A percentile compares a stretch with the other conserved stretches of the same genome.
Evolutionary conservation across 768 basidiomycete genomes (phyloP).

Genomic region (Chlorophyllum brunneum): DNA sequence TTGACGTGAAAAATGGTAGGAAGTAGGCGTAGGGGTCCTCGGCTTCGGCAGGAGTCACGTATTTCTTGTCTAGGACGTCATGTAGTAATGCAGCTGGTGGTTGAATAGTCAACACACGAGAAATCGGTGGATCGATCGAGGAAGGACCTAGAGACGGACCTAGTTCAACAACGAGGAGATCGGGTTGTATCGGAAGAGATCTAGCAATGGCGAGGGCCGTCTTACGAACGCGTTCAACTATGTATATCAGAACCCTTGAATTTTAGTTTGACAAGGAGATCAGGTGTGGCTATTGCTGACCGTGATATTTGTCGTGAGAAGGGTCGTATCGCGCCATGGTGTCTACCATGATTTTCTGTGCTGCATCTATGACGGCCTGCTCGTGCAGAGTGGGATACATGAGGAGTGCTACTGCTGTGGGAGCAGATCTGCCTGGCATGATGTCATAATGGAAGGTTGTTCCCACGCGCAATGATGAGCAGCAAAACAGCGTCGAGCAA

Average conservation of each 20-base stretch:
- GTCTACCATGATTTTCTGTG: conserved; percentile 66
- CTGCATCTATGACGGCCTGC: conserved; percentile 46
- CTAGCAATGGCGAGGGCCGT: conserved; percentile 70
- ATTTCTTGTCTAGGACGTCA: conserved; percentile 86
- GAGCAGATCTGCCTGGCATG: neutral
- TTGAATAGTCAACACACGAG: too few species aligned
- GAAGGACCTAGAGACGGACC: conserved; percentile 24
- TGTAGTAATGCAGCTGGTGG: conserved; percentile 86
- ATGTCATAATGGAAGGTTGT: neutral
- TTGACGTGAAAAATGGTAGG: conserved; percentile 55
- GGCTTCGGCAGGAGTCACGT: conserved; percentile 53
- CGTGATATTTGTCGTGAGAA: conserved; percentile 78
- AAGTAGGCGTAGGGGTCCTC: conserved; percentile 65
- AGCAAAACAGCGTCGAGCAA: too few species aligned
- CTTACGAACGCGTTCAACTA: conserved; percentile 79
- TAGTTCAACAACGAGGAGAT: conserved; percentile 76
- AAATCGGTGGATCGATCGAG: conserved; percentile 1
- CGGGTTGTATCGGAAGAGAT: conserved; percentile 43
- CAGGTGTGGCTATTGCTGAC: conserved; percentile 37
- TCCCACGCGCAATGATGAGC: too few species aligned
- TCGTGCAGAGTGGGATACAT: conserved; percentile 57
- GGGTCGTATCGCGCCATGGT: conserved; percentile 78
- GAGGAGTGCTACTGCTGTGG: neutral
- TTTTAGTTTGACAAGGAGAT: conserved; percentile 3
- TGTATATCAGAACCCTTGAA: conserved; percentile 12